Conservation (phyloP, 2,329 filamentous ascomycete species). For the Clarireedia homoeocarpa region DNA sequence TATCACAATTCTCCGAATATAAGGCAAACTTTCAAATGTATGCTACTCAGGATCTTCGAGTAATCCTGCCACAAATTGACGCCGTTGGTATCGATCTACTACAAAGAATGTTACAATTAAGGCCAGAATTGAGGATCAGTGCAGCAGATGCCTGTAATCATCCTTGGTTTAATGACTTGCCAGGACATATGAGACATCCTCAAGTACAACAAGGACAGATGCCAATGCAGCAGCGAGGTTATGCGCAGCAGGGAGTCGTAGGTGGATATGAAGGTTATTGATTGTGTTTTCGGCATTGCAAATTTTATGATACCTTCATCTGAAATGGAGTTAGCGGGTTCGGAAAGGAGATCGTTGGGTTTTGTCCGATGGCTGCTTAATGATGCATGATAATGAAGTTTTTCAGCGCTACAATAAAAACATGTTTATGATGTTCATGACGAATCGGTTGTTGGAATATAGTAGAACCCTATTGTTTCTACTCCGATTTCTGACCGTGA, state of each 20-base stretch:
- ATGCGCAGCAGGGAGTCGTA: background rate
- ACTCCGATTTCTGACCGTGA: no score
- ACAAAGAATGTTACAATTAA: conserved; percentile 82
- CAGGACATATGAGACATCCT: conserved; percentile 20
- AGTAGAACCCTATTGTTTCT: no score
- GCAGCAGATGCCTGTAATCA: conserved; percentile 82
- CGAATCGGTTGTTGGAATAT: no score
- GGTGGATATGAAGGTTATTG: conserved; percentile 1
- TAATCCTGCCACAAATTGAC: conserved; percentile 87
- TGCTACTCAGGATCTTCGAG: conserved; percentile 79
- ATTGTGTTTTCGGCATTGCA: conserved; percentile 5
- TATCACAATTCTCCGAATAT: conserved; percentile 94
- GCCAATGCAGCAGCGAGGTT: conserved; percentile 6
- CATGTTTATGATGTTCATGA: no score
- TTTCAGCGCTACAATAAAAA: background rate
- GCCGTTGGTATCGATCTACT: conserved; percentile 78
- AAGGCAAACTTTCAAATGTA: conserved; percentile 93
- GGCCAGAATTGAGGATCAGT: conserved; percentile 85
- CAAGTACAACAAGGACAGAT: conserved; percentile 18
- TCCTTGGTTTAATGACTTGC: conserved; percentile 79
- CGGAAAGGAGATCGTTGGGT: conserved; percentile 4
- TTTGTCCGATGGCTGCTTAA: background rate
- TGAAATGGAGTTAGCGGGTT: conserved; percentile 1
- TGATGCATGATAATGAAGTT: conserved; percentile 9
- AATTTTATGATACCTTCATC: conserved; percentile 8